Conservation (phyloP, 2,329 filamentous ascomycete species). For the Pseudogymnoascus sp. region DNA sequence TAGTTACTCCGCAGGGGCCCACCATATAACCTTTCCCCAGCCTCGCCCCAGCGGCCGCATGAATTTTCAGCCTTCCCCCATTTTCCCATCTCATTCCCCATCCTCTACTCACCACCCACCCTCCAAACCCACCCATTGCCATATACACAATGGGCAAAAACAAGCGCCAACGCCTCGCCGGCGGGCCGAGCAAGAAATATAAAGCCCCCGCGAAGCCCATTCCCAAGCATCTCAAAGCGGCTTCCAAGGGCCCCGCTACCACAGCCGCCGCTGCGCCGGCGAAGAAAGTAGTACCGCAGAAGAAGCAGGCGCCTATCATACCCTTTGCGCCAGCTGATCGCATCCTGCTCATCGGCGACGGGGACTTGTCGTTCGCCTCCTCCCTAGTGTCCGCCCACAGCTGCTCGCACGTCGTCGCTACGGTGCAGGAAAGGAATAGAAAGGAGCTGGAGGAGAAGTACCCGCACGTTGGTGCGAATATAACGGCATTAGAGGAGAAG, state of each 20-base stretch:
- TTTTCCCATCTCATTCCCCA: not conserved
- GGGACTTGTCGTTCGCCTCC: slow-evolving; percentile 69
- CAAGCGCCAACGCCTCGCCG: slow-evolving; percentile 17
- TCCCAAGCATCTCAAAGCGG: slow-evolving; percentile 11
- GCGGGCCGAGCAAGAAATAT: slow-evolving; percentile 13
- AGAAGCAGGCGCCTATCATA: slow-evolving; percentile 40
- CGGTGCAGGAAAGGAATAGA: slow-evolving; percentile 53
- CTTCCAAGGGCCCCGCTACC: not conserved
- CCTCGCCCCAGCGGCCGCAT: slow-evolving; percentile 2
- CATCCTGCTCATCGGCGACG: slow-evolving; percentile 72
- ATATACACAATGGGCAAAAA: slow-evolving; percentile 22
- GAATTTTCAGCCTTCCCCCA: slow-evolving; percentile 6
- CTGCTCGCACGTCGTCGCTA: slow-evolving; percentile 60
- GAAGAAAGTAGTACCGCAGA: slow-evolving; percentile 1
- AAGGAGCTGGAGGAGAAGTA: slow-evolving; percentile 62
- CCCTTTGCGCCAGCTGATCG: slow-evolving; percentile 59
- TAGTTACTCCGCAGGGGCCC: not conserved
- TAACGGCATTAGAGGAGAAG: slow-evolving; percentile 41
- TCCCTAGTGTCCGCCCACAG: slow-evolving; percentile 58
- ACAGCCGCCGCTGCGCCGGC: slow-evolving; percentile 9
- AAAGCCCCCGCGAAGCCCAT: slow-evolving; percentile 11
- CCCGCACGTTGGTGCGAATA: slow-evolving; percentile 56
- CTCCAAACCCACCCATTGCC: not conserved
- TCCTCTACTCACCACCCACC: not conserved
- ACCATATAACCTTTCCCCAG: not conserved